Percentiles rank a stretch among this genome's conserved stretches.
Conservation (phyloP, 164 flowering plant species). For the Santalum album region DNA sequence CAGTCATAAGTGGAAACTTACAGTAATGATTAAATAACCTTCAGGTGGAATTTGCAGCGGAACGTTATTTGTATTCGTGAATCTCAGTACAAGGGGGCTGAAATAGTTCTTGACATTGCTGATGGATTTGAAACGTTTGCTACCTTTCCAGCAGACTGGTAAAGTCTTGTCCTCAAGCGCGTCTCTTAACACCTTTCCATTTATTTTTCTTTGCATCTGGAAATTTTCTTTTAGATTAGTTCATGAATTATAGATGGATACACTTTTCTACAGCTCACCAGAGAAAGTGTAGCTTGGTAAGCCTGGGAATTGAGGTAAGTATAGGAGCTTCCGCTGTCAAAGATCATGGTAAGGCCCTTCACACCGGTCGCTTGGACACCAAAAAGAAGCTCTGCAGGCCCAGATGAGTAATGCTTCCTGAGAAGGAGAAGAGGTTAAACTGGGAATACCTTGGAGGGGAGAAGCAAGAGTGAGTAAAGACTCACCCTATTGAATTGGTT, state of each 20-base stretch:
- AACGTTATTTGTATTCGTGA: slow-evolving; percentile 36
- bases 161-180: slow-evolving; percentile 47
- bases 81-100: slow-evolving; percentile 45
- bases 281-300: slow-evolving; percentile 28
- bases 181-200: slow-evolving; percentile 42
- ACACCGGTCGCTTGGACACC: slow-evolving; percentile 29
- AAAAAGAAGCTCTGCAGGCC: slow-evolving; percentile 43
- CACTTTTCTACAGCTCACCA: no score
- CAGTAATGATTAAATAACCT: slow-evolving; percentile 66
- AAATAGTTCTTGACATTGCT: slow-evolving; percentile 51
- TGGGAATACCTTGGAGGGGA: not conserved
- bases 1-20: slow-evolving; percentile 17
- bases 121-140: slow-evolving; percentile 48
- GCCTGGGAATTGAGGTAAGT: slow-evolving; percentile 40
- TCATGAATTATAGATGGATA: no score
- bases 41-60: slow-evolving; percentile 64
- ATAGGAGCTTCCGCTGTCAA: slow-evolving; percentile 73
- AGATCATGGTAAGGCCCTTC: slow-evolving; percentile 32
- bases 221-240: slow-evolving; percentile 31
- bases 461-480: not conserved
- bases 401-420: slow-evolving; percentile 42
- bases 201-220: not conserved
- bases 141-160: slow-evolving; percentile 85
- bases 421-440: not conserved
- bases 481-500: slow-evolving; percentile 23